Base-by-base conservation (phyloP, 192 early-diverging fungal species). In the Hyaloraphidium curvatum region DNA sequence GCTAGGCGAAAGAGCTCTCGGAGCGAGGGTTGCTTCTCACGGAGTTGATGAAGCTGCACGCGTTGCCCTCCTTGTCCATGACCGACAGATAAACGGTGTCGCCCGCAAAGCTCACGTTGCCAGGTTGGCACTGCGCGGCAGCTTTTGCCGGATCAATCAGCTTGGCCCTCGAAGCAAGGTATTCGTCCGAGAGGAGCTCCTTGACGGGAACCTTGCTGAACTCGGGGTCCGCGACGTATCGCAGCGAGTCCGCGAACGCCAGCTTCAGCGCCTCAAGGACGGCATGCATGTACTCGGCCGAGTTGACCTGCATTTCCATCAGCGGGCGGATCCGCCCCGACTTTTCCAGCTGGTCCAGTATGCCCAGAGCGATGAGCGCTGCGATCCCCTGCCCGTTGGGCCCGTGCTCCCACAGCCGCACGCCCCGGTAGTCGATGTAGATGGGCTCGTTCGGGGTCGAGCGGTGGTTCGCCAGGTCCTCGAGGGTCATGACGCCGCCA, bases 11-110 rank as follows among this genome's bases (percentile, higher is more conserved):
- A n/a, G n/a, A n/a, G n/a, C n/a, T n/a, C n/a, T n/a, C n/a, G n/a
- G n/a, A n/a, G 9, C 33, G 9, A 37, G n/a, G n/a, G 9, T 7
- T 11, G 9, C 7, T 37, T 7, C n/a, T 11, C 33, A n/a, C n/a
- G 9, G 33, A 37, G 33, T 37, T 37, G 33, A 87, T 80, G 59
- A 84, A 84, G 61, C 75, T 78, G 66, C 83, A 86, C 4, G 85
- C 85, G 58, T 85, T 86, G 30, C 85, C 85, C 39, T 83, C 72
- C 31, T 58, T 56, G 58, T 87, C 85, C 2, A 79, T 76, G 0
- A 82, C 79, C 2, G 72, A 70, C 55, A 87, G 78, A 56, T 83
- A 83, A 2, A 87, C 83, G 2, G 85, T 87, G 55, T 84, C 82
- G 17, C 72, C 66, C 3, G 1, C 84, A 82, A 26, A 68, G 67